These are phyloP conservation scores for Achaetomiella virescens DNA, from an alignment of 495 filamentous ascomycete genomes.

Conservation along the genomic window DNA sequence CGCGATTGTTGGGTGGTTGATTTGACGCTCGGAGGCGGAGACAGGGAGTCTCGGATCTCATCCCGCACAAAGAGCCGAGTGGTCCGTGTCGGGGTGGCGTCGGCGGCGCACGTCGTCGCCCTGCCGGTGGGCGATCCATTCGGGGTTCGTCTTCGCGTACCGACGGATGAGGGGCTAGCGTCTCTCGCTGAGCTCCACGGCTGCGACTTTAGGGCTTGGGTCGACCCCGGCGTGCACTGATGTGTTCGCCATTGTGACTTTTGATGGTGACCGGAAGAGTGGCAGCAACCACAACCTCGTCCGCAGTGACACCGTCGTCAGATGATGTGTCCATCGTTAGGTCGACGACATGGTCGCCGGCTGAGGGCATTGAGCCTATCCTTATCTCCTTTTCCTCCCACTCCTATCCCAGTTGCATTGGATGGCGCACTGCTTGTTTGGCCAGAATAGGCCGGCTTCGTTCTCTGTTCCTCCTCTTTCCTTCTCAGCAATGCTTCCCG, in stretches of 20 bases:
- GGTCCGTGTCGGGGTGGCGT: not conserved
- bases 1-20: not conserved
- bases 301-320: not conserved
- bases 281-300: constrained; percentile 9
- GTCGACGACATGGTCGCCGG: not conserved
- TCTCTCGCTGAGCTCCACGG: not conserved
- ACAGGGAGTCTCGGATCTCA: constrained; percentile 14
- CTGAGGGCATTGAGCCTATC: not conserved
- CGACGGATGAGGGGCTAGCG: not conserved
- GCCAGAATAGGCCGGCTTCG: not conserved
- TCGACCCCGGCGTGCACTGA: not conserved
- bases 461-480: not conserved
- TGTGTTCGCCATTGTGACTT: not conserved
- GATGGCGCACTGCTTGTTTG: not conserved
- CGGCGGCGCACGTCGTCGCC: not conserved
- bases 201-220: not conserved
- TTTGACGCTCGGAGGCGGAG: constrained; percentile 2
- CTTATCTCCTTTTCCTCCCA: not conserved
- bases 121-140: constrained; percentile 1
- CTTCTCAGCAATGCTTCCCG: not conserved
- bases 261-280: not conserved
- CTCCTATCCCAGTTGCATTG: not conserved
- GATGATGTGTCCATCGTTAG: constrained; percentile 12
- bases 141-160: not conserved
- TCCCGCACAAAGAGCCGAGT: not conserved